Percentiles rank a stretch among this genome's conserved stretches.
These are phyloP conservation scores for Apiospora hydei DNA, from an alignment of 2,329 filamentous ascomycete genomes.

Conservation along the genomic window DNA sequence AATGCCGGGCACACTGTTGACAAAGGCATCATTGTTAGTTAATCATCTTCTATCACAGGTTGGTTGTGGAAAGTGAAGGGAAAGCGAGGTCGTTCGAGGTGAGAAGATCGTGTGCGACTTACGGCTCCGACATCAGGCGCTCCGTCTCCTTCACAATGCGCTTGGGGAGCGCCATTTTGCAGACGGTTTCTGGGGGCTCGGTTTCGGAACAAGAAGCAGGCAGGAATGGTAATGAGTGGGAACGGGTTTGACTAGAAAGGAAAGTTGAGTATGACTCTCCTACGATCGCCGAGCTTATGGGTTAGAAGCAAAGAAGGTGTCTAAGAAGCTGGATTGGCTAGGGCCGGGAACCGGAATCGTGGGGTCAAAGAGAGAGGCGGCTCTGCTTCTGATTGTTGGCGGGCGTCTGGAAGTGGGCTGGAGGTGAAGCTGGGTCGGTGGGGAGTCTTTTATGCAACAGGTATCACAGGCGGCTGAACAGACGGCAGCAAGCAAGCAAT, in stretches of 20 bases:
- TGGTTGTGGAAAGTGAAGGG: slow-evolving; percentile 7
- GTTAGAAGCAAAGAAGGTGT: neutral
- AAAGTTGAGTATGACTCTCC: neutral
- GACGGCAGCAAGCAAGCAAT: neutral
- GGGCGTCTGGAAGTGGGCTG: slow-evolving; percentile 6
- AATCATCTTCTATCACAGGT: neutral
- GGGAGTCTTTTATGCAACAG: slow-evolving; percentile 1
- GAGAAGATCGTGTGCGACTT: slow-evolving; percentile 40
- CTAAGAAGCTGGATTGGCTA: neutral
- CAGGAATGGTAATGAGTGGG: neutral
- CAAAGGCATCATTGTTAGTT: slow-evolving; percentile 3
- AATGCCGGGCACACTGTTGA: slow-evolving; percentile 86
- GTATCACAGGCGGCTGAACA: neutral
- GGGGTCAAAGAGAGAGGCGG: slow-evolving; percentile 16
- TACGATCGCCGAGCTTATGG: neutral
- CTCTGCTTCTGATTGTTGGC: slow-evolving; percentile 7
- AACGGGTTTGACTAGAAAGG: neutral
- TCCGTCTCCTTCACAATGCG: slow-evolving; percentile 99
- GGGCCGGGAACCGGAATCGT: slow-evolving; percentile 14
- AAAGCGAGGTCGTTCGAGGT: neutral
- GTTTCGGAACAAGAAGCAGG: neutral
- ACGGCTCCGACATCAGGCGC: slow-evolving; percentile 96
- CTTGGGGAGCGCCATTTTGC: slow-evolving; percentile 83
- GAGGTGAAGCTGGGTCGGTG: slow-evolving; percentile 17
- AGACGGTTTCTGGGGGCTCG: neutral